phyloP scores from a whole-genome alignment of 306 rosid genomes.

The Ochetophila trinervis region DNA sequence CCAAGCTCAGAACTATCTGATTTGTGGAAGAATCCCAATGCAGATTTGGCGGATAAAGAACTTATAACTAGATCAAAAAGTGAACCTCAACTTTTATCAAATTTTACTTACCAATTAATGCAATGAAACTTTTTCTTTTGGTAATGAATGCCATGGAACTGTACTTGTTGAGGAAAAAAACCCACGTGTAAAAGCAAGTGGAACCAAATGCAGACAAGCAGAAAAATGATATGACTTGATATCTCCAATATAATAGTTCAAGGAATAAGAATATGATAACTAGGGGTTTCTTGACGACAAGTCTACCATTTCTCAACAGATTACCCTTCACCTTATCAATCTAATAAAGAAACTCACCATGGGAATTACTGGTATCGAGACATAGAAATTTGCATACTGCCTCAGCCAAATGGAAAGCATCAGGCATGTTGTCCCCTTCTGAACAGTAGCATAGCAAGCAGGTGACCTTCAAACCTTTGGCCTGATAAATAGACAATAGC shows the following conservation, averaged over 20 bases:
- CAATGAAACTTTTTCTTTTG: no score
- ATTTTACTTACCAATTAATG: no score
- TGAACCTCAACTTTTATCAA: no score
- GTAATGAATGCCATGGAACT: no score
- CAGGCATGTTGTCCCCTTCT: conserved; percentile 88
- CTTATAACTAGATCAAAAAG: no score
- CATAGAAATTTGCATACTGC: conserved; percentile 64
- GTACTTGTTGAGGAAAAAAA: no score
- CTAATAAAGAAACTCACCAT: conserved; percentile 38
- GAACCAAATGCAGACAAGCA: no score
- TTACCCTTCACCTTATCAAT: background rate
- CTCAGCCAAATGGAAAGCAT: conserved; percentile 82
- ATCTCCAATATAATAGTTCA: background rate
- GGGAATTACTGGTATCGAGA: conserved; percentile 35
- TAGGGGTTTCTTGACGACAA: background rate
- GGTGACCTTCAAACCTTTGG: conserved; percentile 85
- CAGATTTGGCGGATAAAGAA: background rate
- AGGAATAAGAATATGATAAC: background rate
- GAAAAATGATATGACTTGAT: background rate
- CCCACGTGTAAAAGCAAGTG: no score
- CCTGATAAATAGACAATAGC: conserved; percentile 44
- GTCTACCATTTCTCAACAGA: background rate
- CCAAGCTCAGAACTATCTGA: background rate
- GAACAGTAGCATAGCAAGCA: conserved; percentile 90
- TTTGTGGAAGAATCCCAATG: background rate